Evolutionary conservation across 169 alveolate genomes (phyloP).

Genomic region (Eimeria brunetti): DNA sequence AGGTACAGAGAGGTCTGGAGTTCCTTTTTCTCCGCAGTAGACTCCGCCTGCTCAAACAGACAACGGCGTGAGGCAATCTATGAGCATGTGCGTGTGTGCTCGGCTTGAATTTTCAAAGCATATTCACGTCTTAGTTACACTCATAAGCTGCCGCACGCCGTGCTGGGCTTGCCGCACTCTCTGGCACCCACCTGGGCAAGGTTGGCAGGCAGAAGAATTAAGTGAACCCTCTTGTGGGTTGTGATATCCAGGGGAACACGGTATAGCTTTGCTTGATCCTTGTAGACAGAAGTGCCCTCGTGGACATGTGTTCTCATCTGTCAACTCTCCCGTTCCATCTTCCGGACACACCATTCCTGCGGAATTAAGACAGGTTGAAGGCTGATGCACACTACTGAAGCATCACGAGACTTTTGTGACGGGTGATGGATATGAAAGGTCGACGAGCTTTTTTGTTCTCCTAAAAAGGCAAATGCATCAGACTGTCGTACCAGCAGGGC

Average conservation of each 20-base stretch:
- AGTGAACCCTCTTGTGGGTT: constrained; percentile 55
- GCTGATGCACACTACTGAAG: background rate
- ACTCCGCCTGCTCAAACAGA: constrained; percentile 31
- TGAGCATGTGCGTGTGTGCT: background rate
- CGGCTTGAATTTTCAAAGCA: background rate
- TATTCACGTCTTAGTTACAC: background rate
- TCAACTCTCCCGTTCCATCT: constrained; percentile 31
- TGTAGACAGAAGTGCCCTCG: constrained; percentile 47
- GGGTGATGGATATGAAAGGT: background rate
- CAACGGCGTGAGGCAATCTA: background rate
- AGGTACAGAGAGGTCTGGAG: constrained; percentile 56
- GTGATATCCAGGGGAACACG: constrained; percentile 52
- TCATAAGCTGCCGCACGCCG: background rate
- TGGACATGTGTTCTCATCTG: constrained; percentile 32
- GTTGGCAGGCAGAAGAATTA: constrained; percentile 41
- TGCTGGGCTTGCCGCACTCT: background rate
- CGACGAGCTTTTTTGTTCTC: background rate
- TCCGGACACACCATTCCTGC: constrained; percentile 49
- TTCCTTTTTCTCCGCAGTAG: constrained; percentile 39
- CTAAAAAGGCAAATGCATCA: background rate
- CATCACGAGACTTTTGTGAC: background rate
- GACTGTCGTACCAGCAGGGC: constrained; percentile 44
- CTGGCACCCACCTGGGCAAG: constrained; percentile 49
- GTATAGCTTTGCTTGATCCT: constrained; percentile 36
- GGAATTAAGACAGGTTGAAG: background rate